Evolutionary conservation across 106 monocot genomes (phyloP), one percentile per base, ranked within the genome.

Genomic region (Chionographis japonica): DNA sequence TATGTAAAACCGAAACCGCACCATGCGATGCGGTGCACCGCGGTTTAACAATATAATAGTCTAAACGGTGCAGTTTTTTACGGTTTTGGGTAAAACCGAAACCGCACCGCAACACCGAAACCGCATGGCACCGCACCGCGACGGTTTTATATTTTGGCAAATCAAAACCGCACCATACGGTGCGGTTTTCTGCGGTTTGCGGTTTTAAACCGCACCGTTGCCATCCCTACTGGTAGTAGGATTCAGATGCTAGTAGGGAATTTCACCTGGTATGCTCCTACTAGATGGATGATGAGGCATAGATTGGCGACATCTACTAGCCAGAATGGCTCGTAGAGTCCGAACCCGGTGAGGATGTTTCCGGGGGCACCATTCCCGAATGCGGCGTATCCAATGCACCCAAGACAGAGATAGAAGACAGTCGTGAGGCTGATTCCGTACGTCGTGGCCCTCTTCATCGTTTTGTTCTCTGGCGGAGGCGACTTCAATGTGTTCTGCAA

Each of bases 251-350:
- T 51, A 8, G 14, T 35, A 13, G 9, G 6, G 20, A 12, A 41
- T 37, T 36, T 36, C 13, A 90, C 90, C 83, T 91, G 90, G 40
- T 87, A 91, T 38, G 86, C 90, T 42, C 86, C 90, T 55, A 84
- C 50, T 4, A 91, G 86, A 64, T 91, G 90, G 69, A 87, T 37
- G 18, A 91, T 73, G 43, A 91, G 39, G 56, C 81, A 86, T 41
- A 90, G 53, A 66, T 90, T 90, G 61, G 69, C 90, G 4, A 90
- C 64, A 52, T 90, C 86, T 1, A 90, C 68, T 11, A 90, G 86
- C 86, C 90, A 90, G 50, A 70, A 90, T 2, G 90, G 90, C 55
- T 86, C 81, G 40, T 79, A 82, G 69, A 84, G 52, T 16, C 83
- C 90, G 18, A 79, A 85, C 4, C 83, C 85, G 15, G 86, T 81